Percentiles rank a stretch among this genome's conserved stretches.
Evolutionary conservation across 441 rosid genomes (phyloP).

Genomic region (Gossypium gossypioides): DNA sequence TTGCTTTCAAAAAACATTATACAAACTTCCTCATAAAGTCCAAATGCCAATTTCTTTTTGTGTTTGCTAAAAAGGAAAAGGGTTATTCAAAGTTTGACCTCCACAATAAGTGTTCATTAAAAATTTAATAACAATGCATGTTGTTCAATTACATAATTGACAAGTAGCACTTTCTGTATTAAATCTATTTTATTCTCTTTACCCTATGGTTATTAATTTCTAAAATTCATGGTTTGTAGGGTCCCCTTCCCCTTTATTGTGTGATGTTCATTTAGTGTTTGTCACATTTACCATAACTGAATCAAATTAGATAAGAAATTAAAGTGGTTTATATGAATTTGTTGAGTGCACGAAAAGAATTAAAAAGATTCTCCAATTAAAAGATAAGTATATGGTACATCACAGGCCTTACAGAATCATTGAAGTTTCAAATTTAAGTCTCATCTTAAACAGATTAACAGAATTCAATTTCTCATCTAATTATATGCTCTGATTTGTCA

Average conservation of each 20-base stretch:
- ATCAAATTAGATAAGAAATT: neutral
- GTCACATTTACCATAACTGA: neutral
- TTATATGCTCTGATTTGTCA: constrained; percentile 9
- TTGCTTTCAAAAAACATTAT: no score
- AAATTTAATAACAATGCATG: no score
- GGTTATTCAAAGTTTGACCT: no score
- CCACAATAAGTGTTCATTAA: no score
- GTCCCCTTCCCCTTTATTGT: neutral
- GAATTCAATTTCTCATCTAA: neutral
- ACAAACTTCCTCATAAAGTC: no score
- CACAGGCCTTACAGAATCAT: no score
- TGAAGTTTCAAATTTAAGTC: no score
- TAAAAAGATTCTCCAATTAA: neutral
- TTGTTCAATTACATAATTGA: no score
- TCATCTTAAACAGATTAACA: neutral
- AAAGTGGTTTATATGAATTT: neutral
- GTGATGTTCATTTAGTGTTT: neutral
- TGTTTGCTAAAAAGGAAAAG: no score
- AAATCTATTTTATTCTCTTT: neutral
- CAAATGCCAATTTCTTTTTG: no score
- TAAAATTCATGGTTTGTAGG: neutral
- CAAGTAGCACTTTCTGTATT: no score
- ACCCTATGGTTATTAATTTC: neutral
- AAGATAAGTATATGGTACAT: neutral
- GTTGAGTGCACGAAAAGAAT: neutral